Conservation (phyloP, 345 rosid species). For the Citrus unshiu region DNA sequence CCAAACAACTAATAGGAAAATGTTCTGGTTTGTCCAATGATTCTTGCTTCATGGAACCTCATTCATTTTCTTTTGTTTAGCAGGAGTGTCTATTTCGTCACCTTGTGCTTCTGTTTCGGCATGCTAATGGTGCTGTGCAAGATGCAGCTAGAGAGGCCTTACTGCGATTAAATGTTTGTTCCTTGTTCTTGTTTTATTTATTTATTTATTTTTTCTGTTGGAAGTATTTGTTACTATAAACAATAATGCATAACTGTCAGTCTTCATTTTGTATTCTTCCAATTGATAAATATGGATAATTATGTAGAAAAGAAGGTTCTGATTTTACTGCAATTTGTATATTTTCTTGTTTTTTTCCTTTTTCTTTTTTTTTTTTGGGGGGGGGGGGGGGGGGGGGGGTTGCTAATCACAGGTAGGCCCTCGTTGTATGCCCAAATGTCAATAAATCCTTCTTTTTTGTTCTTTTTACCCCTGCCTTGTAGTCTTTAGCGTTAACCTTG, state of each 20-base stretch:
- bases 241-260: background rate
- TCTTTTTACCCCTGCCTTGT: background rate
- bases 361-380: background rate
- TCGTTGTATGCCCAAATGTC: background rate
- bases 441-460: background rate
- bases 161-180: constrained; percentile 65
- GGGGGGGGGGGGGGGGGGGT: too few species aligned
- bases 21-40: background rate
- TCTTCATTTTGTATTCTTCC: background rate
- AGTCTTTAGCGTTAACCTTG: background rate
- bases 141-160: constrained; percentile 71
- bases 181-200: constrained; percentile 1
- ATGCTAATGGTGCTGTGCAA: constrained; percentile 54
- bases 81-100: constrained; percentile 64
- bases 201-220: background rate
- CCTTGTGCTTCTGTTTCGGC: constrained; percentile 55
- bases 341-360: background rate
- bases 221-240: background rate
- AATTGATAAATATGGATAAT: background rate
- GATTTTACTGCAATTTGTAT: background rate
- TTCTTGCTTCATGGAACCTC: background rate
- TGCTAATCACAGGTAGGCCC: background rate
- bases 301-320: background rate
- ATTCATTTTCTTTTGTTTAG: constrained; percentile 20
- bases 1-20: background rate